These are phyloP conservation scores for Gracilaria gracilis DNA, from an alignment of 23 red algal species.

Conservation along the genomic window DNA sequence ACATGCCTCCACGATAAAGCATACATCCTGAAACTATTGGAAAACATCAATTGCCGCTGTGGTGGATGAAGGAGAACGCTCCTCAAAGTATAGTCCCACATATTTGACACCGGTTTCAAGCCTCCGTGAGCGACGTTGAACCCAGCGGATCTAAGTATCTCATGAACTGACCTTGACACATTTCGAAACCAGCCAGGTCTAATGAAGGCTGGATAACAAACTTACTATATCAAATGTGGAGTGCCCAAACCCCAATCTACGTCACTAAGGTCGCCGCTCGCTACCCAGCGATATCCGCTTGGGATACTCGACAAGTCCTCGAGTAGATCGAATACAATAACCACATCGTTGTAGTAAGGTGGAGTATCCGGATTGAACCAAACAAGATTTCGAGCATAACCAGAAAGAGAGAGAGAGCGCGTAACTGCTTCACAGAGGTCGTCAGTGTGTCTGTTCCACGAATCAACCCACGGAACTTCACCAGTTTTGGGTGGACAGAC, in stretches of 20 bases:
- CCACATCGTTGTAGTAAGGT: slow-evolving; percentile 1
- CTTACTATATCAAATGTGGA: neutral
- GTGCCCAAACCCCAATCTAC: neutral
- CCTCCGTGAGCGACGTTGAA: neutral
- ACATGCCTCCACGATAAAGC: neutral
- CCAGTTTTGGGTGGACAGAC: slow-evolving; percentile 14
- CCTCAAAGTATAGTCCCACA: slow-evolving; percentile 20
- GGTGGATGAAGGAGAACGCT: neutral
- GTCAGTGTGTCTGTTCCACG: neutral
- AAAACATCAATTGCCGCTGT: neutral
- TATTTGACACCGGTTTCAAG: neutral
- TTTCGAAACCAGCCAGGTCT: slow-evolving; percentile 1
- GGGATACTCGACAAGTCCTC: slow-evolving; percentile 9
- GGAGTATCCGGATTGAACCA: slow-evolving; percentile 11
- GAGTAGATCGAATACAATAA: neutral
- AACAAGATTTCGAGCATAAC: slow-evolving; percentile 10
- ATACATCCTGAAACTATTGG: neutral
- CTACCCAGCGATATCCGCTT: slow-evolving; percentile 7
- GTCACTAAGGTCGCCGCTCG: neutral
- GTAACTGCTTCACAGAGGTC: slow-evolving; percentile 1
- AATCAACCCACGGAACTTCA: neutral
- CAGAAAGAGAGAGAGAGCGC: neutral
- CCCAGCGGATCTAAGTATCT: neutral
- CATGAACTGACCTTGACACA: slow-evolving; percentile 19
- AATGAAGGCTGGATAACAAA: neutral